These are phyloP conservation scores for Saturnispora quitensis DNA, from an alignment of 805 yeast genomes.

Conservation along the genomic window DNA sequence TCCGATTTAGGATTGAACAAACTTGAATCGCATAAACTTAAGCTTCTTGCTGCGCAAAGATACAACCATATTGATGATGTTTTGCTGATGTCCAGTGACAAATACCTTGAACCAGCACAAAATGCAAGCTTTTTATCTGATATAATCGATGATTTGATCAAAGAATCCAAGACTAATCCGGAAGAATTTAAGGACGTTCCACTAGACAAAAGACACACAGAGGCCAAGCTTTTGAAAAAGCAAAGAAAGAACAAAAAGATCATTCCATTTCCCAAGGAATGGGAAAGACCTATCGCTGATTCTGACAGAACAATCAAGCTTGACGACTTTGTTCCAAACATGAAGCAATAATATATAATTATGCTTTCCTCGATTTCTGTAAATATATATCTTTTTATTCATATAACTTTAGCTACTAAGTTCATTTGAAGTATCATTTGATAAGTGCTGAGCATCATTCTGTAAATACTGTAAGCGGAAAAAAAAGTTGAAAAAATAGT, in stretches of 20 bases:
- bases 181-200: constrained; percentile 73
- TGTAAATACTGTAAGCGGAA: background rate
- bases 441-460: background rate
- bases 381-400: background rate
- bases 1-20: constrained; percentile 43
- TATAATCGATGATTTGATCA: constrained; percentile 49
- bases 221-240: constrained; percentile 33
- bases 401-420: background rate
- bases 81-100: constrained; percentile 56
- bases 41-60: constrained; percentile 69
- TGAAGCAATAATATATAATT: background rate
- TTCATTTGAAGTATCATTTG: background rate
- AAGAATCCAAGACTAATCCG: constrained; percentile 51
- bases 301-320: constrained; percentile 37
- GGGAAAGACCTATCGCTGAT: constrained; percentile 72
- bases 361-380: background rate
- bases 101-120: constrained; percentile 71
- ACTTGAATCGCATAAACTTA: constrained; percentile 60
- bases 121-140: constrained; percentile 69
- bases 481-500: background rate
- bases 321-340: constrained; percentile 4
- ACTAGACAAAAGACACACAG: constrained; percentile 63
- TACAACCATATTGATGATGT: constrained; percentile 53
- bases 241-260: constrained; percentile 33
- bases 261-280: constrained; percentile 60